These are phyloP conservation scores for Wickerhamiella sergipiensis DNA, from an alignment of 805 yeast genomes.

Conservation along the genomic window DNA sequence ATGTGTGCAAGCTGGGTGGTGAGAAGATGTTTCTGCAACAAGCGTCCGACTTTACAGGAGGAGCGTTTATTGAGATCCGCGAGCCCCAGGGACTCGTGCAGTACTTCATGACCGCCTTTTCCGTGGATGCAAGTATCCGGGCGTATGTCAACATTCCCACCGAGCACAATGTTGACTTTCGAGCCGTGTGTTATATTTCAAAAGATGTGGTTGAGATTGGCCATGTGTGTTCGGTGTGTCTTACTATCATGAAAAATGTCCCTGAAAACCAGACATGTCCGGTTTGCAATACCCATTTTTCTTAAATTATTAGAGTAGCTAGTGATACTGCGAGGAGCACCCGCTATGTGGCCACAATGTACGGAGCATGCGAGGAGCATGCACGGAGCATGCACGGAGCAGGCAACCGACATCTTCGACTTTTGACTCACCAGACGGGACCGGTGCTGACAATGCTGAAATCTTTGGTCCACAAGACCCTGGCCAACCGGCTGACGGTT, in stretches of 20 bases:
- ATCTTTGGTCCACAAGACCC: not conserved
- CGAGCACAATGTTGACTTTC: slow-evolving; percentile 73
- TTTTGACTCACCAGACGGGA: too few relatives aligned
- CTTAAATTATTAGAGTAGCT: not conserved
- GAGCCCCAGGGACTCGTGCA: slow-evolving; percentile 71
- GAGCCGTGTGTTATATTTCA: slow-evolving; percentile 87
- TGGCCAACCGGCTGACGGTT: not conserved
- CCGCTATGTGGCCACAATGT: too few relatives aligned
- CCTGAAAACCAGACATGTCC: slow-evolving; percentile 68
- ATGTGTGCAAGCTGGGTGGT: slow-evolving; percentile 67
- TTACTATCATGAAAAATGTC: slow-evolving; percentile 40
- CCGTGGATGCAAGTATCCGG: slow-evolving; percentile 74
- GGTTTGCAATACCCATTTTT: slow-evolving; percentile 64
- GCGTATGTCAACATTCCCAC: slow-evolving; percentile 70
- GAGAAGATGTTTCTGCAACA: slow-evolving; percentile 82
- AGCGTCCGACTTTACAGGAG: slow-evolving; percentile 89
- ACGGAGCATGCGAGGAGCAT: too few relatives aligned
- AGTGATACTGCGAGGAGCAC: too few relatives aligned
- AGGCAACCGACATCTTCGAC: too few relatives aligned
- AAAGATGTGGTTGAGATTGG: slow-evolving; percentile 89
- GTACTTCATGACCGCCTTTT: slow-evolving; percentile 65
- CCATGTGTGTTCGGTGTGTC: slow-evolving; percentile 86
- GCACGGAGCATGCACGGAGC: not conserved
- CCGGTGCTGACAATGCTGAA: not conserved
- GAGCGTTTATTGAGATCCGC: slow-evolving; percentile 60